Evolutionary conservation across 106 monocot species (phyloP), one percentile per base, ranked within the genome.

Genomic region (Dendrobium catenatum): DNA sequence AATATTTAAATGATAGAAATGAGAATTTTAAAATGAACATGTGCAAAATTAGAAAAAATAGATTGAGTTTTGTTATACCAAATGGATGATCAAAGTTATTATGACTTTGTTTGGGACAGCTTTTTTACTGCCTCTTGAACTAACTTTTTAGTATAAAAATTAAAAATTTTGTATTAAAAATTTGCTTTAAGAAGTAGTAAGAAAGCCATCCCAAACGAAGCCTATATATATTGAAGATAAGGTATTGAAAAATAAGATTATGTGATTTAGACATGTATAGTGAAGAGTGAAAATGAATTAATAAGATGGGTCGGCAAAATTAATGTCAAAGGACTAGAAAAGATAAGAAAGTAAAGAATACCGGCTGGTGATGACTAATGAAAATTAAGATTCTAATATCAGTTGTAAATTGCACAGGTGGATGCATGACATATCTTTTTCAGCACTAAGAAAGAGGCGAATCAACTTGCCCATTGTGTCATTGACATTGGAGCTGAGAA

Each of bases 371-470:
- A 56, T 56, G 56, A 56, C 56, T 4, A 1, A 18, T 15, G 18
- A 11, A 15, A 58, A 54, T 16, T 54, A 16, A 10, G 54, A 61
- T 61, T 61, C 51, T 51, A 51, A 15, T 13, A 51, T 13, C 15
- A 51, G 13, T 51, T 51, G 51, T 51, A 41, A 19, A 61, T 48
- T 77, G 16, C 15, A 29, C 72, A 95, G 94, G 88, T 90, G 79
- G 92, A 95, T 83, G 79, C 89, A 92, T 83, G 90, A 90, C 80
- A 88, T 88, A 26, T 83, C 92, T 64, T 90, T 88, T 87, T 90
- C 92, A 43, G 89, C 90, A 27, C 94, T 89, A 24, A 84, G 77
- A 77, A 89, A 56, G 56, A 79, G 94, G 68, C 72, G 22, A 3
- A 88, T 92, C 27, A 84, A 85, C 67, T 77, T 89, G 26, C 94